Evolutionary conservation across 805 yeast genomes (phyloP), one percentile per base, ranked within the genome.

Genomic region (Candida fluviatilis): DNA sequence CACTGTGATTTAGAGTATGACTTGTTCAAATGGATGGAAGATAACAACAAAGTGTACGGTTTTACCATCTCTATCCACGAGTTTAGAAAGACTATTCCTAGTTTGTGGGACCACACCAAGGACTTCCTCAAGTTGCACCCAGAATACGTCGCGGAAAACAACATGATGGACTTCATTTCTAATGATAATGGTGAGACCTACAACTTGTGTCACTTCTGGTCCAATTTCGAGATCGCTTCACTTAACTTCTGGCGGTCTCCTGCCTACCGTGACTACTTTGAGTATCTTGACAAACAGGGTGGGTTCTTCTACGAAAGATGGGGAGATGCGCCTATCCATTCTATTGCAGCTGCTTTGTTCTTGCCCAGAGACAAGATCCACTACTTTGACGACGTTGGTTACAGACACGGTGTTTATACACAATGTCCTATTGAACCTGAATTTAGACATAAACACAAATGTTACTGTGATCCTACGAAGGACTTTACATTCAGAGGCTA

Each of bases 241-340:
- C 71, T 86, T 60, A 73, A 76, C 39, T 76, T 87, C 58, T 85
- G 88, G 87, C 73, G 93, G 57, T 61, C 77, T 14, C 77, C 80
- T 37, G 86, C 86, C 6, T 88, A 88, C 57, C 50, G 61, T 33
- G 71, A 75, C 40, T 88, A 82, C 61, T 88, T 88, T 51, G 83
- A 84, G 14, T 66, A 72, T 50, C 73, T 88, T 53, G 95, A 88
- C 62, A 60, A 76, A 45, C 76, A 82, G 12, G 95, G 96, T 58
- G 95, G 95, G n/a, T 88, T 88, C 66, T 88, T 84, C 67, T 88
- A 87, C 60, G 89, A 84, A 69, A 75, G 95, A 63, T 86, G 95
- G 96, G 95, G 95, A 51, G 96, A 87, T 62, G 95, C 95, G 18
- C 96, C 96, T 25, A 82, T 87, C 35, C 96, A 87, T 61, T 84